Evolutionary conservation across 345 rosid genomes (phyloP).

Genomic region (Punica granatum): DNA sequence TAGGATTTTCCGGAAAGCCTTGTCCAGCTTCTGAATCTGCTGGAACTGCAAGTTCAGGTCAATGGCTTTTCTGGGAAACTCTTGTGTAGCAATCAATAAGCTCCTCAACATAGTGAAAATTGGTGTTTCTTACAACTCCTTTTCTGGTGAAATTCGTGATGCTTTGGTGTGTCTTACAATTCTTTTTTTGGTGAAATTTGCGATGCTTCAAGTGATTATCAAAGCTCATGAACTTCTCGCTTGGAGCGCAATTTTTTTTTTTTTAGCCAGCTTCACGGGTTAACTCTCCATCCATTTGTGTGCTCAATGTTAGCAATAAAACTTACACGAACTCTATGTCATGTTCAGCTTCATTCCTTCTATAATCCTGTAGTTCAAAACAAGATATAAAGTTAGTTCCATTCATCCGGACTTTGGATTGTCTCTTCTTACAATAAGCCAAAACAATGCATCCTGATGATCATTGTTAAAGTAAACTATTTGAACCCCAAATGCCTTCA

Average conservation of each 20-base stretch:
- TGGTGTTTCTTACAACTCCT: constrained; percentile 21
- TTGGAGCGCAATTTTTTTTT: constrained; percentile 13
- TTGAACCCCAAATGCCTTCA: too few relatives aligned
- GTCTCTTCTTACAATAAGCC: too few relatives aligned
- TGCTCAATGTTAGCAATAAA: constrained; percentile 15
- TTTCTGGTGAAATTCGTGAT: constrained; percentile 26
- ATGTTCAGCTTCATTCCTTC: too few relatives aligned
- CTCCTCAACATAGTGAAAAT: constrained; percentile 20
- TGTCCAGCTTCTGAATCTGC: constrained; percentile 16
- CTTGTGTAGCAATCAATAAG: constrained; percentile 8
- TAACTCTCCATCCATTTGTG: constrained; percentile 20
- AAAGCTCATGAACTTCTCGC: constrained; percentile 19
- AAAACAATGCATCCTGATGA: too few relatives aligned
- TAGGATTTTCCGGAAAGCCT: constrained; percentile 18
- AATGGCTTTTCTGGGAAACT: constrained; percentile 21
- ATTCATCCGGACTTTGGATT: too few relatives aligned
- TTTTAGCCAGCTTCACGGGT: too few relatives aligned
- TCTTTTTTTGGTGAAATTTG: too few relatives aligned
- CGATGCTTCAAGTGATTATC: constrained; percentile 5
- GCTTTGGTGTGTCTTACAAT: constrained; percentile 11
- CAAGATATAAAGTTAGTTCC: too few relatives aligned
- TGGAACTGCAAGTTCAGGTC: constrained; percentile 14
- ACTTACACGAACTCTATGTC: background rate
- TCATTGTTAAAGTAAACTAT: too few relatives aligned
- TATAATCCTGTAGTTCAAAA: too few relatives aligned